Evolutionary conservation across 805 yeast species (phyloP).

Genomic region (Saccharomycopsis fodiens): DNA sequence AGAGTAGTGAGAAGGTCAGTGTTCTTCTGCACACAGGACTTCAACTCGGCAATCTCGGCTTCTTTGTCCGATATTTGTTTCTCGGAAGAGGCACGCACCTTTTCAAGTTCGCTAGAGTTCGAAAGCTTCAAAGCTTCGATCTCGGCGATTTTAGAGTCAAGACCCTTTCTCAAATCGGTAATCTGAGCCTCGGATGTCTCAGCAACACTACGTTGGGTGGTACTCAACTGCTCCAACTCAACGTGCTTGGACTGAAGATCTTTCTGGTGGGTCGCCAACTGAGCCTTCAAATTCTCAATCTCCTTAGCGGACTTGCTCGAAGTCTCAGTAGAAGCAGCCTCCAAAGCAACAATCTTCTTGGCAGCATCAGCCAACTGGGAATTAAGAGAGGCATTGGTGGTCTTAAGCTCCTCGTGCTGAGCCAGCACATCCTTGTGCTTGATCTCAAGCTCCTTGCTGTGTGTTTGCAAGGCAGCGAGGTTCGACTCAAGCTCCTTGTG

Average conservation of each 20-base stretch:
- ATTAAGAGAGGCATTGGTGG: not conserved
- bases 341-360: not conserved
- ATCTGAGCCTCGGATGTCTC: not conserved
- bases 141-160: not conserved
- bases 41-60: constrained; percentile 16
- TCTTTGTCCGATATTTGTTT: constrained; percentile 6
- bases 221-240: not conserved
- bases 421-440: not conserved
- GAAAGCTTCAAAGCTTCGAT: not conserved
- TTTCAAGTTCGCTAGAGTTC: not conserved
- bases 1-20: not conserved
- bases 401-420: not conserved
- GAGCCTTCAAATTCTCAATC: not conserved
- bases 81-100: not conserved
- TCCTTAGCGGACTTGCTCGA: not conserved
- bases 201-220: not conserved
- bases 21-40: not conserved
- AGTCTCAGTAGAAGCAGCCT: not conserved
- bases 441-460: not conserved
- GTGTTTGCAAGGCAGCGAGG: not conserved
- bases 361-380: not conserved
- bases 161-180: not conserved
- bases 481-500: not conserved
- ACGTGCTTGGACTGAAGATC: not conserved
- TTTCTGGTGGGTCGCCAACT: not conserved